Percentiles rank a stretch among this genome's conserved stretches.
phyloP scores from a whole-genome alignment of 2,329 filamentous ascomycete species.

The Ascochyta fabae region DNA sequence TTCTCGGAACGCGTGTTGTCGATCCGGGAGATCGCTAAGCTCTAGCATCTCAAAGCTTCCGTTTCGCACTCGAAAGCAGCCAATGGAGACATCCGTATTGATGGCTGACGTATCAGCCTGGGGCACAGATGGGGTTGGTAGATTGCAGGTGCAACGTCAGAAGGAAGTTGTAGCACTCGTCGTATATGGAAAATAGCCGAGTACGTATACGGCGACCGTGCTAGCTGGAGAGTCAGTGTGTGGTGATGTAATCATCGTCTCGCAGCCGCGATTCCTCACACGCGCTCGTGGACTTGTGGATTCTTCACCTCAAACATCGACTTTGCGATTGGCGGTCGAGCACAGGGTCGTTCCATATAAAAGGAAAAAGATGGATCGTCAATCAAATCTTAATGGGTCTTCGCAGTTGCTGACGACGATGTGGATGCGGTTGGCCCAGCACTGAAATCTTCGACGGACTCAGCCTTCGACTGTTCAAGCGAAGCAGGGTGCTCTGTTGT shows the following conservation, averaged over 20 bases:
- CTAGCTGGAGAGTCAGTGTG: not conserved
- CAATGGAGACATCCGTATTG: not conserved
- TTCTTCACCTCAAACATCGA: not conserved
- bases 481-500: not conserved
- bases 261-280: not conserved
- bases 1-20: not conserved
- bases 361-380: not conserved
- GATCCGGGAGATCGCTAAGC: not conserved
- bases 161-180: constrained; percentile 1
- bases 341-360: not conserved
- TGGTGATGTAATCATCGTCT: not conserved
- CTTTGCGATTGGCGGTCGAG: not conserved
- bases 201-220: not conserved
- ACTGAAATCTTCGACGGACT: too few relatives aligned
- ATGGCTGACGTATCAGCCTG: constrained; percentile 1
- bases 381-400: not conserved
- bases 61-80: not conserved
- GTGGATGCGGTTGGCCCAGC: not conserved
- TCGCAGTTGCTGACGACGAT: not conserved
- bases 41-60: constrained; percentile 2
- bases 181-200: constrained; percentile 12
- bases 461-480: too few relatives aligned
- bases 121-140: not conserved
- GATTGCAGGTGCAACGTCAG: constrained; percentile 8
- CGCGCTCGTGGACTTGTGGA: constrained; percentile 1